phyloP scores from a whole-genome alignment of 345 rosid species.

The Ceriops decandra region DNA sequence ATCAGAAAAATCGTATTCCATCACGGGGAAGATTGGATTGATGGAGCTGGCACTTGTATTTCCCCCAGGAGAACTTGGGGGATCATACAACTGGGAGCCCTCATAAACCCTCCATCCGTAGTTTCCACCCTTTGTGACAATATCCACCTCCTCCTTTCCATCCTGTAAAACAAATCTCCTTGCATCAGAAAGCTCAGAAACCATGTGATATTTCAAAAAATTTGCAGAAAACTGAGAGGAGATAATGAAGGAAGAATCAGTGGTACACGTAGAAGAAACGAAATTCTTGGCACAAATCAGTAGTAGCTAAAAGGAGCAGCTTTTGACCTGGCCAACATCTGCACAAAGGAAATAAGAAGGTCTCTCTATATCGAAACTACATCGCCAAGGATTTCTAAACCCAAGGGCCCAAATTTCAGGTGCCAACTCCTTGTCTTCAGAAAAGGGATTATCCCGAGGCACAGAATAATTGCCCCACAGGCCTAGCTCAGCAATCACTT shows the following conservation, averaged over 20 bases:
- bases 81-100: constrained; percentile 31
- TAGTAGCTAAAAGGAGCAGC: neutral
- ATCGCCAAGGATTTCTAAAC: constrained; percentile 62
- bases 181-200: constrained; percentile 22
- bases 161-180: neutral
- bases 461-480: constrained; percentile 70
- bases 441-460: constrained; percentile 62
- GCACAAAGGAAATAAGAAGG: constrained; percentile 56
- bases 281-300: neutral
- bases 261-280: too few relatives aligned
- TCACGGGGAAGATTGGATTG: constrained; percentile 44
- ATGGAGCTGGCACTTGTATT: constrained; percentile 31
- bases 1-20: constrained; percentile 51
- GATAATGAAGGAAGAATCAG: too few relatives aligned
- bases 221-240: too few relatives aligned
- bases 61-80: constrained; percentile 32
- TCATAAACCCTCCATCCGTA: constrained; percentile 54
- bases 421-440: constrained; percentile 42
- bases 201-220: neutral
- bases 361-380: constrained; percentile 60
- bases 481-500: constrained; percentile 30
- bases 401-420: constrained; percentile 70
- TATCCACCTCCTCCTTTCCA: neutral
- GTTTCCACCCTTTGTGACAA: constrained; percentile 55
- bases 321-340: constrained; percentile 24